Evolutionary conservation across 2,329 filamentous ascomycete genomes (phyloP).

Genomic region (Rosellinia necatrix): DNA sequence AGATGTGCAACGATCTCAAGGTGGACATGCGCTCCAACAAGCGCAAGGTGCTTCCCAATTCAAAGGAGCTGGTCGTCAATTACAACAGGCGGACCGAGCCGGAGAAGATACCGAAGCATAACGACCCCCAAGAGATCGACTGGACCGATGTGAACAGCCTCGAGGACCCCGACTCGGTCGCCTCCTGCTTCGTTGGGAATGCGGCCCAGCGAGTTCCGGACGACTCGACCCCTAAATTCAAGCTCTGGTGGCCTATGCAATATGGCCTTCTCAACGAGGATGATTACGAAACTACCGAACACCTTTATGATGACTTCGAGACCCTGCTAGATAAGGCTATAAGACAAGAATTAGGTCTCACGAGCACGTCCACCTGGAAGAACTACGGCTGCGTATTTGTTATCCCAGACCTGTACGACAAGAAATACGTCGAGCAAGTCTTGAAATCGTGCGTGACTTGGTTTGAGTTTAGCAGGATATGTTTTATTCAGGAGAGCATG

Average conservation of each 20-base stretch:
- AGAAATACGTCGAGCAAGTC: constrained; percentile 83
- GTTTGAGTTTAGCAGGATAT: constrained; percentile 86
- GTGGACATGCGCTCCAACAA: constrained; percentile 91
- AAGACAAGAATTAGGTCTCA: constrained; percentile 79
- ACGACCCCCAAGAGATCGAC: constrained; percentile 89
- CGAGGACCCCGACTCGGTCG: constrained; percentile 65
- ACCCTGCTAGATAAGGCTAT: constrained; percentile 86
- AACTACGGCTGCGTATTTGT: constrained; percentile 97
- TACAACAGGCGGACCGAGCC: constrained; percentile 85
- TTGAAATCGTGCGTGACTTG: constrained; percentile 85
- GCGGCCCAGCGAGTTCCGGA: constrained; percentile 87
- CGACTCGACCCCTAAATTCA: constrained; percentile 85
- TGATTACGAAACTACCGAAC: constrained; percentile 79
- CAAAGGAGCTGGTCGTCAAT: constrained; percentile 92
- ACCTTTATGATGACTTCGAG: constrained; percentile 85
- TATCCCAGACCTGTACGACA: constrained; percentile 96
- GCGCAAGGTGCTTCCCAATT: constrained; percentile 93
- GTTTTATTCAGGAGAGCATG: constrained; percentile 95
- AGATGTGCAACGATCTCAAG: constrained; percentile 86
- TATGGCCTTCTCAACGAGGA: constrained; percentile 88
- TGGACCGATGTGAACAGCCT: constrained; percentile 83
- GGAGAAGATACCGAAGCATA: constrained; percentile 90
- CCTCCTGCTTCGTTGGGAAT: constrained; percentile 76
- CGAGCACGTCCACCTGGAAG: constrained; percentile 77
- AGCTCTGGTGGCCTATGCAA: constrained; percentile 88